phyloP scores from a whole-genome alignment of 345 rosid species.

The Ceriops zippeliana region DNA sequence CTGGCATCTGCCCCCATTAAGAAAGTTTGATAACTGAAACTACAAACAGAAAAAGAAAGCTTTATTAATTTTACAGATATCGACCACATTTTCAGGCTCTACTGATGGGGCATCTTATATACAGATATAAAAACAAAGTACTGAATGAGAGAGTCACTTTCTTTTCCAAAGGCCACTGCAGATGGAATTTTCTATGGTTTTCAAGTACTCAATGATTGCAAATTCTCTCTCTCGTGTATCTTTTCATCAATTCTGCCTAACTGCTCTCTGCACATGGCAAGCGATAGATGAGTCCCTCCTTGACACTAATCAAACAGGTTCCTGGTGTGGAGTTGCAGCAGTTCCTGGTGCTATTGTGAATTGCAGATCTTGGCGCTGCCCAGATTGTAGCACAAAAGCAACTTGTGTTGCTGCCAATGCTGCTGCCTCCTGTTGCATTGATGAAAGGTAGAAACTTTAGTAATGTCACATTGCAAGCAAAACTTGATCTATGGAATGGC shows the following conservation, averaged over 20 bases:
- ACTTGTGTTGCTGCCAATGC: slow-evolving; percentile 85
- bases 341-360: slow-evolving; percentile 63
- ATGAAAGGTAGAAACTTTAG: slow-evolving; percentile 14
- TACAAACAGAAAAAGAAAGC: too few relatives aligned
- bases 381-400: slow-evolving; percentile 82
- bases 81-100: neutral
- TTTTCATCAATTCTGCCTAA: neutral
- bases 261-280: neutral
- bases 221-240: neutral
- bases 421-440: slow-evolving; percentile 69
- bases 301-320: slow-evolving; percentile 36
- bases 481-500: neutral
- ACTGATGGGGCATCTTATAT: neutral
- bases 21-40: too few relatives aligned
- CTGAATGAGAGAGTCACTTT: neutral
- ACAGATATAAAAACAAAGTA: neutral
- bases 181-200: neutral
- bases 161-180: neutral
- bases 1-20: too few relatives aligned
- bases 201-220: neutral
- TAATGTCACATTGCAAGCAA: neutral
- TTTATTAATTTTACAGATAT: neutral
- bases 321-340: slow-evolving; percentile 41
- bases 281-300: neutral
- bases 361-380: slow-evolving; percentile 68